Evolutionary conservation across 495 filamentous ascomycete species (phyloP).

Genomic region (Penicillium coffeae): DNA sequence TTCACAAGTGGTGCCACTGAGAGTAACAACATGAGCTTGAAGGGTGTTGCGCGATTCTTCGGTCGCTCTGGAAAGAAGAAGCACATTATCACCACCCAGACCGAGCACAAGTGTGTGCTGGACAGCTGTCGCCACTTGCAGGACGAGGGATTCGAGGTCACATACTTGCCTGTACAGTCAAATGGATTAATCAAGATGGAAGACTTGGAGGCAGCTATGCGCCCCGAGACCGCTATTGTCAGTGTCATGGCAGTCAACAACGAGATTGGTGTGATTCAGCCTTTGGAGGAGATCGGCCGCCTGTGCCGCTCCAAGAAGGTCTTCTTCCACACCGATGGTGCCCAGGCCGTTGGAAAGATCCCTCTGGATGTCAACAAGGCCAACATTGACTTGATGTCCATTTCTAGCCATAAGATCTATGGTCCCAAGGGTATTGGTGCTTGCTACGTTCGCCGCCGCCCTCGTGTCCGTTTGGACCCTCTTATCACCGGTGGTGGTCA

Average conservation of each 20-base stretch:
- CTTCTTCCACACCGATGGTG: conserved; percentile 98
- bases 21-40: conserved; percentile 99
- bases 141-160: conserved; percentile 93
- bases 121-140: conserved; percentile 96
- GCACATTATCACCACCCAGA: conserved; percentile 95
- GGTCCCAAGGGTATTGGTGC: conserved; percentile 96
- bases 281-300: conserved; percentile 87
- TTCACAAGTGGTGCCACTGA: conserved; percentile 98
- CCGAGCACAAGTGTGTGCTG: conserved; percentile 97
- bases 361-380: conserved; percentile 93
- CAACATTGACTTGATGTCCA: conserved; percentile 97
- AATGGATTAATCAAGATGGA: conserved; percentile 82
- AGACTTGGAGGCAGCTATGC: conserved; percentile 83
- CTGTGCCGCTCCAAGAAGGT: conserved; percentile 87
- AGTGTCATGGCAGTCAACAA: conserved; percentile 99
- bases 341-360: conserved; percentile 97
- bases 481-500: conserved; percentile 96
- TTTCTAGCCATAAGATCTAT: conserved; percentile 99
- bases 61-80: conserved; percentile 91
- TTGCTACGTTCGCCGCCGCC: conserved; percentile 88
- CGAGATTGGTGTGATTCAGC: conserved; percentile 97
- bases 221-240: conserved; percentile 85
- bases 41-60: conserved; percentile 95
- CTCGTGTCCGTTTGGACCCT: conserved; percentile 89
- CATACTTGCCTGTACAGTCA: conserved; percentile 83